A percentile compares a stretch with the other conserved stretches of the same genome.
phyloP scores from a whole-genome alignment of 495 filamentous ascomycete genomes.

The Xylaria grammica region DNA sequence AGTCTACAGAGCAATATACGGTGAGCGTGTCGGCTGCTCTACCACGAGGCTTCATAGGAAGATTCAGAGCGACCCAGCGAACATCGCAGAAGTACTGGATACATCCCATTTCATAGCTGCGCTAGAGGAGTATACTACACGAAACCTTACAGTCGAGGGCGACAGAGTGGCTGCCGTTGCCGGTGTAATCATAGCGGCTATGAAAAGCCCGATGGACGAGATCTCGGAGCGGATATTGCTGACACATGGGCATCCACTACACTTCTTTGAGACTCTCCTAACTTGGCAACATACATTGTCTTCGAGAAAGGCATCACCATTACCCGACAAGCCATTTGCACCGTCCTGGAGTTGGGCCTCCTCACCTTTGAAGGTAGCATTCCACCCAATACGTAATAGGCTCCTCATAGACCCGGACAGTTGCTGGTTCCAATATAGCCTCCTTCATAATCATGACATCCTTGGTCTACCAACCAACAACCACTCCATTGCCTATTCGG shows the following conservation, averaged over 20 bases:
- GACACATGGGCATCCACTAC: constrained; percentile 12
- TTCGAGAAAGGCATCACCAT: no score
- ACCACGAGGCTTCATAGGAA: neutral
- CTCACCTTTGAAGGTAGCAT: neutral
- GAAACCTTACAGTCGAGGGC: neutral
- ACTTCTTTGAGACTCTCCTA: constrained; percentile 3
- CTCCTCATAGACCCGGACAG: neutral
- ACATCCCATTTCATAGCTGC: neutral
- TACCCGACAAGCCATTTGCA: neutral
- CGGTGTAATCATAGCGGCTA: neutral
- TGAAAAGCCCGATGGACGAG: neutral
- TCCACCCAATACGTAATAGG: neutral
- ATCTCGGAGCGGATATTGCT: neutral
- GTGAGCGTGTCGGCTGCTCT: neutral
- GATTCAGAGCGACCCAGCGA: constrained; percentile 1
- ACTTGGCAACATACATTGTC: neutral
- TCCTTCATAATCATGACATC: constrained; percentile 9
- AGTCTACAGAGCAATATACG: neutral
- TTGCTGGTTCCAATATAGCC: constrained; percentile 6
- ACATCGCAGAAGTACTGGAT: neutral
- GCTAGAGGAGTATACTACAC: neutral
- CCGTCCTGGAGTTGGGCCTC: constrained; percentile 19
- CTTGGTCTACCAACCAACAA: neutral
- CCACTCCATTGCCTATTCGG: neutral
- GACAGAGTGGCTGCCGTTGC: constrained; percentile 9